Conservation (phyloP, 1,284 basidiomycete species). For the Fomitiporia mediterranea region DNA sequence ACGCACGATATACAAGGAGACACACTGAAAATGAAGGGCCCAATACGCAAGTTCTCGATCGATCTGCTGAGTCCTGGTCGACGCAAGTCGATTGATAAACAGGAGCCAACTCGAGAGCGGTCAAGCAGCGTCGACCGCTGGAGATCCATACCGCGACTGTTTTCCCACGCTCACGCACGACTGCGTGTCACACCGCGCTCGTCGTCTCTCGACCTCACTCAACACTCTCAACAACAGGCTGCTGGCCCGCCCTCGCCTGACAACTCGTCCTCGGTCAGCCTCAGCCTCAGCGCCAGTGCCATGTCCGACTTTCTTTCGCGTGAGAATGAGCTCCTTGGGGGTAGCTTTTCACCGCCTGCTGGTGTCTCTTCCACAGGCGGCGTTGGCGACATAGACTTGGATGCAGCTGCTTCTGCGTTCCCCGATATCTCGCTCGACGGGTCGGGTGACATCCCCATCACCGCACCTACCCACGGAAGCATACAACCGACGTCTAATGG, state of each 20-base stretch:
- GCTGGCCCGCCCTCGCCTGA: not conserved
- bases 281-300: slow-evolving; percentile 3
- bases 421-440: slow-evolving; percentile 79
- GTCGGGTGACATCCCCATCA: slow-evolving; percentile 46
- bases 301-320: slow-evolving; percentile 1
- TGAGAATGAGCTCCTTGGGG: slow-evolving; percentile 25
- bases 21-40: not conserved
- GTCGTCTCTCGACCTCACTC: slow-evolving; percentile 7
- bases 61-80: not conserved
- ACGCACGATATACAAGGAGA: not conserved
- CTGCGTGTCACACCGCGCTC: slow-evolving; percentile 5
- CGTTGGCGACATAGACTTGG: slow-evolving; percentile 62
- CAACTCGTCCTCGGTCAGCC: slow-evolving; percentile 1
- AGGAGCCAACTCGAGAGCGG: not conserved
- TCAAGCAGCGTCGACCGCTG: not conserved
- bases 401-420: slow-evolving; percentile 75
- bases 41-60: slow-evolving; percentile 2
- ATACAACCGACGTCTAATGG: slow-evolving; percentile 25
- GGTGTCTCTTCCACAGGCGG: slow-evolving; percentile 29
- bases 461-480: slow-evolving; percentile 33
- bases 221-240: not conserved
- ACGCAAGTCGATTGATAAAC: not conserved
- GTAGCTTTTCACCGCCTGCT: slow-evolving; percentile 32
- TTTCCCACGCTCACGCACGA: slow-evolving; percentile 1
- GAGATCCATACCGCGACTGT: not conserved